These are phyloP conservation scores for Parafenestella ontariensis DNA, from an alignment of 2,329 filamentous ascomycete species.

Conservation along the genomic window DNA sequence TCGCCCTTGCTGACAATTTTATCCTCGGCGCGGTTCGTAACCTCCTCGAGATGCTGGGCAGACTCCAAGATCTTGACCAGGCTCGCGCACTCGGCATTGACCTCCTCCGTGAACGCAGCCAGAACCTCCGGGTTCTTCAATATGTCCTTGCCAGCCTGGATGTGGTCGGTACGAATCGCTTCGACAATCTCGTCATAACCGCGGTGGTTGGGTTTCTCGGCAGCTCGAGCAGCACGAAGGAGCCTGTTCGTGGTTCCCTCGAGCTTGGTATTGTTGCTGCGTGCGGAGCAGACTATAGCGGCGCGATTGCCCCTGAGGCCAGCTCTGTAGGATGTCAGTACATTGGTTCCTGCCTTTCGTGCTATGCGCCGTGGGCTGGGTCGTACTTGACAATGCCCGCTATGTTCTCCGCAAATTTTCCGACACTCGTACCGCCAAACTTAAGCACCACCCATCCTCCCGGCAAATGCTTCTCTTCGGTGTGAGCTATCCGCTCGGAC, in stretches of 20 bases:
- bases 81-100: slow-evolving; percentile 80
- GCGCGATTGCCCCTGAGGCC: slow-evolving; percentile 72
- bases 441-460: slow-evolving; percentile 87
- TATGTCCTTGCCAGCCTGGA: slow-evolving; percentile 69
- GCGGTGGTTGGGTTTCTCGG: slow-evolving; percentile 49
- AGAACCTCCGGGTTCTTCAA: slow-evolving; percentile 50
- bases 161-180: slow-evolving; percentile 82
- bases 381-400: slow-evolving; percentile 67
- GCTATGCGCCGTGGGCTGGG: neutral
- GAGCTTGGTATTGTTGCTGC: slow-evolving; percentile 91
- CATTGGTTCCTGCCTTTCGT: neutral
- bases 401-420: slow-evolving; percentile 78
- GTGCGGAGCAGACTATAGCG: slow-evolving; percentile 92
- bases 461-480: slow-evolving; percentile 56
- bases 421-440: slow-evolving; percentile 93
- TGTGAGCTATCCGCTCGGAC: slow-evolving; percentile 51
- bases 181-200: slow-evolving; percentile 78
- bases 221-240: slow-evolving; percentile 57
- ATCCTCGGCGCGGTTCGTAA: slow-evolving; percentile 60
- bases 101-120: slow-evolving; percentile 67
- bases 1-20: slow-evolving; percentile 94
- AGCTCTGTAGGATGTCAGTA: slow-evolving; percentile 57
- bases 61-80: slow-evolving; percentile 76
- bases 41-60: slow-evolving; percentile 63
- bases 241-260: slow-evolving; percentile 89